Conservation (phyloP, 2,329 filamentous ascomycete species). For the Dryadomyces quercivorus region DNA sequence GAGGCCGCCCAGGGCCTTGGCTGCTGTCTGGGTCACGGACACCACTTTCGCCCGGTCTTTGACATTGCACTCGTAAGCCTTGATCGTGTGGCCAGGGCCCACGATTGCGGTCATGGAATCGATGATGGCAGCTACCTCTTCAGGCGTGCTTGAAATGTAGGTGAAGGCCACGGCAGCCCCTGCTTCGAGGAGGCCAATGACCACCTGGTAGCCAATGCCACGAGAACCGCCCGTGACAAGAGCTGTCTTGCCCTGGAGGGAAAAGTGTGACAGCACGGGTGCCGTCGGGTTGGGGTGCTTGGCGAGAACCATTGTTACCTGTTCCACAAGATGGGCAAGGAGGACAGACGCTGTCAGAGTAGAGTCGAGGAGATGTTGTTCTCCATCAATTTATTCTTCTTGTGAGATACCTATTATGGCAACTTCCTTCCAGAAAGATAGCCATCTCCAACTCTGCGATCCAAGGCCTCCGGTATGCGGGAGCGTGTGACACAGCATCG, state of each 20-base stretch:
- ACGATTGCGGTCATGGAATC: not conserved
- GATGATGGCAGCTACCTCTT: conserved; percentile 10
- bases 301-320: conserved; percentile 17
- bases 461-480: too few species aligned
- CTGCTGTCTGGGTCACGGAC: conserved; percentile 19
- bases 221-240: conserved; percentile 3
- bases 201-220: conserved; percentile 4
- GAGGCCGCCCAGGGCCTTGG: conserved; percentile 18
- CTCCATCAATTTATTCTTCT: too few species aligned
- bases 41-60: conserved; percentile 18
- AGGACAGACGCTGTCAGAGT: too few species aligned
- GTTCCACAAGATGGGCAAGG: too few species aligned
- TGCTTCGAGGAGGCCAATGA: conserved; percentile 2
- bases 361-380: too few species aligned
- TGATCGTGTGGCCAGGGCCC: conserved; percentile 18
- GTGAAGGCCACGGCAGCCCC: conserved; percentile 3
- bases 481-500: too few species aligned
- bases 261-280: conserved; percentile 20
- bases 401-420: too few species aligned
- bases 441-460: too few species aligned
- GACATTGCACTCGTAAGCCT: conserved; percentile 26
- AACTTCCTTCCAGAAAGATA: too few species aligned
- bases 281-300: conserved; percentile 17
- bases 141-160: conserved; percentile 2
- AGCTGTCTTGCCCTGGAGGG: conserved; percentile 4